Evolutionary conservation across 2,329 filamentous ascomycete species (phyloP).

Genomic region (Huntiella moniliformis): DNA sequence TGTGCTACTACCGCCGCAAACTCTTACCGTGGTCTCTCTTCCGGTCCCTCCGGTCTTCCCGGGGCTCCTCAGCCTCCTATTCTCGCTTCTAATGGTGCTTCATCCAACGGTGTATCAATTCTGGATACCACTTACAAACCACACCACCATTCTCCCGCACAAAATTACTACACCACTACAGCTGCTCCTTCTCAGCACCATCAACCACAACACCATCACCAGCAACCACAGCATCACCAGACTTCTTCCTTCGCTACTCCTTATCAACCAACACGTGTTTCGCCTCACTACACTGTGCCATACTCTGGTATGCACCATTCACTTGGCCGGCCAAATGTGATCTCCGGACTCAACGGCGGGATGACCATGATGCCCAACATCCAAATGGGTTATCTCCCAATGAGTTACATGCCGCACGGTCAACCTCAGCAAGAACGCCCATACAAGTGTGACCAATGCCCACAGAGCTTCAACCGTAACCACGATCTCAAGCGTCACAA

Average conservation of each 20-base stretch:
- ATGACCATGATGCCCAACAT: slow-evolving; percentile 51
- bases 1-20: slow-evolving; percentile 7
- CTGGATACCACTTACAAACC: slow-evolving; percentile 9
- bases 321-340: slow-evolving; percentile 41
- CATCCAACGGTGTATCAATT: slow-evolving; percentile 1
- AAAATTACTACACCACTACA: slow-evolving; percentile 10
- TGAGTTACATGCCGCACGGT: slow-evolving; percentile 26
- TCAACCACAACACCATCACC: background rate
- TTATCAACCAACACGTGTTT: background rate
- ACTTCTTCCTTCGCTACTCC: background rate
- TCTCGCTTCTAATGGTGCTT: slow-evolving; percentile 13
- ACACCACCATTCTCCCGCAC: slow-evolving; percentile 7
- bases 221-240: background rate
- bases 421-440: slow-evolving; percentile 48
- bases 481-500: slow-evolving; percentile 94
- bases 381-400: slow-evolving; percentile 24
- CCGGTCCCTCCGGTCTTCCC: background rate
- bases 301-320: background rate
- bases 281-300: slow-evolving; percentile 1
- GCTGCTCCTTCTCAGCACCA: background rate
- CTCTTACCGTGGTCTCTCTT: slow-evolving; percentile 9
- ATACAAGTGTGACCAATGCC: slow-evolving; percentile 85
- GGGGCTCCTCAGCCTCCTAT: slow-evolving; percentile 8
- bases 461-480: slow-evolving; percentile 87
- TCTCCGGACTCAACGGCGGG: slow-evolving; percentile 62